Evolutionary conservation across 208 protist genomes (phyloP).

Genomic region (Acanthamoeba sp.): DNA sequence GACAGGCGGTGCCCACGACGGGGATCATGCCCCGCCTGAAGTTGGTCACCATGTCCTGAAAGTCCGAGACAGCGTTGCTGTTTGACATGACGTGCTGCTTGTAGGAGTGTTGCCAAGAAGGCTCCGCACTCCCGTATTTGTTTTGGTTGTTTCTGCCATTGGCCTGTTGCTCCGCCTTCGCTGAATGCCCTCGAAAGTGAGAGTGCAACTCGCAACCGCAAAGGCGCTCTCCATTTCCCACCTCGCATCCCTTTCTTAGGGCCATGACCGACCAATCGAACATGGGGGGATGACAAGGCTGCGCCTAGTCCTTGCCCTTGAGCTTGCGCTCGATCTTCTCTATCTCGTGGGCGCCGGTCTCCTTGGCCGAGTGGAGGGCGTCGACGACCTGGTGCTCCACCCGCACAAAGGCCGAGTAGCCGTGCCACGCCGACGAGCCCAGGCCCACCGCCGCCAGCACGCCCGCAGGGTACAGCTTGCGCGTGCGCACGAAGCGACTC

Average conservation of each 20-base stretch:
- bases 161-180: too few relatives aligned
- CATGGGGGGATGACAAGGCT: not conserved
- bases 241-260: too few relatives aligned
- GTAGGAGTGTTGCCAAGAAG: not conserved
- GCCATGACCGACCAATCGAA: too few relatives aligned
- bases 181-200: too few relatives aligned
- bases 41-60: not conserved
- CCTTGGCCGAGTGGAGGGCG: slow-evolving; percentile 22
- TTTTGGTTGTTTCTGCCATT: too few relatives aligned
- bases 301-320: not conserved
- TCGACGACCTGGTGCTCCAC: slow-evolving; percentile 9
- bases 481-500: not conserved
- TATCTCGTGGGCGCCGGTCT: not conserved
- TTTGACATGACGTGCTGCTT: too few relatives aligned
- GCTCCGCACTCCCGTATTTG: too few relatives aligned
- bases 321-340: slow-evolving; percentile 30
- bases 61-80: not conserved
- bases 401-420: not conserved
- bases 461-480: slow-evolving; percentile 17
- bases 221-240: too few relatives aligned
- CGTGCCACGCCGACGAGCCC: not conserved
- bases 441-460: slow-evolving; percentile 13
- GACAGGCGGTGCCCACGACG: not conserved
- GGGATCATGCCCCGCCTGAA: not conserved
- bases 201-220: too few relatives aligned